A percentile compares a stretch with the other conserved stretches of the same genome.
phyloP scores from a whole-genome alignment of 208 protist genomes.

The Angomonas ambiguus region DNA sequence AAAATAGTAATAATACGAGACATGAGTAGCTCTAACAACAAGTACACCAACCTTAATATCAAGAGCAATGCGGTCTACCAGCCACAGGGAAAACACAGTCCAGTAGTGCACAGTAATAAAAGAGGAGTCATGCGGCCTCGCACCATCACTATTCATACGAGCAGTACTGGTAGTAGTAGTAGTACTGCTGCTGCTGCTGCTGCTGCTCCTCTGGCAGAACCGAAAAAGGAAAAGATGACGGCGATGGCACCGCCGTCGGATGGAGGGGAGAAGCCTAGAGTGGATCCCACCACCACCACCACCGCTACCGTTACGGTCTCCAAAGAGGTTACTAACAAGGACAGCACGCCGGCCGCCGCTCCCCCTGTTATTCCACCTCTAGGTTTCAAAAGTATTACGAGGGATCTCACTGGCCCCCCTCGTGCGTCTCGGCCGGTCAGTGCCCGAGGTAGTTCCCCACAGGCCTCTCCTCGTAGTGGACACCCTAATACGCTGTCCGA shows the following conservation, averaged over 20 bases:
- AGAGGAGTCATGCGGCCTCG: not conserved
- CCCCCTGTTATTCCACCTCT: not conserved
- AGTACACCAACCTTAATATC: not conserved
- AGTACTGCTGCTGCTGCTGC: not conserved
- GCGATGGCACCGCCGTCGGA: not conserved
- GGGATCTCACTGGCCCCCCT: not conserved
- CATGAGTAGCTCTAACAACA: not conserved
- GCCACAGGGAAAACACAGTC: not conserved
- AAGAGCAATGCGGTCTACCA: constrained; percentile 5
- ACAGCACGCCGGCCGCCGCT: too few relatives aligned
- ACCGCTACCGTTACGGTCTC: too few relatives aligned
- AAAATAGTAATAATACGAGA: not conserved
- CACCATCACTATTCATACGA: not conserved
- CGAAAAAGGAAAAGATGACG: not conserved
- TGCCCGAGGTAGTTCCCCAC: not conserved
- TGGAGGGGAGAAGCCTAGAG: not conserved
- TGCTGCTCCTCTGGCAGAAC: not conserved
- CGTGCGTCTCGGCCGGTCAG: not conserved
- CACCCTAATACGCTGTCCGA: not conserved
- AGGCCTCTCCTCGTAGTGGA: not conserved
- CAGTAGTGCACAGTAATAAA: not conserved
- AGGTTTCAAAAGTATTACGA: not conserved
- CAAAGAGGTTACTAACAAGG: too few relatives aligned
- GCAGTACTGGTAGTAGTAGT: not conserved
- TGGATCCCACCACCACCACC: not conserved